A percentile compares a stretch with the other conserved stretches of the same genome.
Evolutionary conservation across 225 moss, liverwort and hornwort genomes (phyloP).

Genomic region (Pleurozium schreberi): DNA sequence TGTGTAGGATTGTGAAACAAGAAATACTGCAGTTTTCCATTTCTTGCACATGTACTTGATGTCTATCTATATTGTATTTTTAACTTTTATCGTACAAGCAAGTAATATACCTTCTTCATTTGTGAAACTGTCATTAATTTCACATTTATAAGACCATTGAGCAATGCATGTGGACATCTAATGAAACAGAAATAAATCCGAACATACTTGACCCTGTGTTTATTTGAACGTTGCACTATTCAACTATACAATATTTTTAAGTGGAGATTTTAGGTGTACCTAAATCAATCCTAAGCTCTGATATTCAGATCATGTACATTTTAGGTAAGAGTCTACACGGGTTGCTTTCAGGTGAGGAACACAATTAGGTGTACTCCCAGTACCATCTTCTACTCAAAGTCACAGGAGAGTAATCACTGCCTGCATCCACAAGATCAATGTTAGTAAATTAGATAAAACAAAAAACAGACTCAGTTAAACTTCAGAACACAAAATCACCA

Average conservation of each 20-base stretch:
- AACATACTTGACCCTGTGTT: neutral
- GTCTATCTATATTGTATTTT: neutral
- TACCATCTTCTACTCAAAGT: neutral
- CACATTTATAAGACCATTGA: neutral
- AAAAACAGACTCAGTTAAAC: neutral
- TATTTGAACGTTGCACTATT: neutral
- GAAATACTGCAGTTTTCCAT: neutral
- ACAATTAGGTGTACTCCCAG: neutral
- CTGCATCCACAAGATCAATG: neutral
- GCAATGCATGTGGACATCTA: neutral
- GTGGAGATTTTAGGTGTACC: neutral
- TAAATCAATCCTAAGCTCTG: neutral
- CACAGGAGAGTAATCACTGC: neutral
- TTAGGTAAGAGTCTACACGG: neutral
- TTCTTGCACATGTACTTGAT: neutral
- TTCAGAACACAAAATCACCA: neutral
- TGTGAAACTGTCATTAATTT: neutral
- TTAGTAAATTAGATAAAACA: neutral
- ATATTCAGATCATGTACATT: neutral
- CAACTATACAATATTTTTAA: neutral
- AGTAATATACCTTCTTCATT: no score
- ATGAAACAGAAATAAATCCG: neutral
- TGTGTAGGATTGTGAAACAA: neutral
- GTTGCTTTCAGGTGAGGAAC: neutral
- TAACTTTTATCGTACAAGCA: neutral